Evolutionary conservation across 345 rosid species (phyloP), one percentile per base, ranked within the genome.

Genomic region (Brassica carinata): DNA sequence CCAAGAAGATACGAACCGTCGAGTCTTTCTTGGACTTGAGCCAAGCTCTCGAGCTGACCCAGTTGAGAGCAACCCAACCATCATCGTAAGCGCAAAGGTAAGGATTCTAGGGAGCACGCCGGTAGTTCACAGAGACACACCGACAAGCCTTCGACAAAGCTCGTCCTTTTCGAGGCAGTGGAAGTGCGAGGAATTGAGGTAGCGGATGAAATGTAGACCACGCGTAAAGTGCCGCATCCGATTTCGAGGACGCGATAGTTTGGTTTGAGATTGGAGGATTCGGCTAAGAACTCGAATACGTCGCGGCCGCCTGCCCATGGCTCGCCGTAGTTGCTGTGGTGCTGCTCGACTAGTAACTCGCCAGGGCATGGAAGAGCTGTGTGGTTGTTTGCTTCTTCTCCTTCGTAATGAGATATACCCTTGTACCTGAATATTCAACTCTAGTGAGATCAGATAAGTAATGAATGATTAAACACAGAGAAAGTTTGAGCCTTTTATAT

Each of bases 271-370:
- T 73, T 86, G 66, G 86, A 77, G 64, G 95, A 83, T 73, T 87
- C 89, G 7, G 97, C 97, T 5, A 96, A 95, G 84, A 92, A 96
- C 84, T 96, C 99, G 65, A 92, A 94, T 76, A 96, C 95, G 64
- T 96, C 98, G 15, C 97, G 87, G 15, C 99, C 99, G 79, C 98
- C 98, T 0, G 97, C 98, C 99, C 99, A 96, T 2, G 98, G 98
- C 77, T 96, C 99, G 70, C 98, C 98, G 15, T 96, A 96, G 86
- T 96, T 90, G 85, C 99, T 93, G 75, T 96, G 99, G 74, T 96
- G 99, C 91, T 91, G 91, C 78, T 96, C 99, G 7, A 96, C 98
- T 2, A 96, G 95, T 36, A 96, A 97, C 88, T 90, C 98, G 51
- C 98, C 97, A 0, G 97, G 97, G 74, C 99, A 96, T 7, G 97